Evolutionary conservation across 331 rosid species (phyloP), one percentile per base, ranked within the genome.

Genomic region (Malus hybrid): DNA sequence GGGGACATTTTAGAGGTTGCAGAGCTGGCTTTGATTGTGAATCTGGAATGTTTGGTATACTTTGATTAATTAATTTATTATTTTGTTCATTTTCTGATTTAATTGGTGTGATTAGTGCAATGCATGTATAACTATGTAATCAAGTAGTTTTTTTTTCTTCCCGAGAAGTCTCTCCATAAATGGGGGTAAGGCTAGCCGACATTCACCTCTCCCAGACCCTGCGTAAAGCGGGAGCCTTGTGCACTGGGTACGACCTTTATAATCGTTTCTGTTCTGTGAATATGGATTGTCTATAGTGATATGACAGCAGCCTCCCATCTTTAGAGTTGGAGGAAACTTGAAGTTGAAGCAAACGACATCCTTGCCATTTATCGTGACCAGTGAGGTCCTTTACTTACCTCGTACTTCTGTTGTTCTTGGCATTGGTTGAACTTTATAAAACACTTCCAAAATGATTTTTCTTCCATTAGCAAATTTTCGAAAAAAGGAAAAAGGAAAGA

Each of bases 331-430:
- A 89, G 98, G 86, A 87, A 90, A 61, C 98, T 93, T 77, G 98
- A 94, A 85, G 66, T 84, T 76, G 97, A 94, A 86, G 97, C 98
- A 83, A 94, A 94, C 61, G 97, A 94, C 31, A 87, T 90, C 78
- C 90, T 94, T 86, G 83, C 96, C 14, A 83, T 91, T 75, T 94
- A 94, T 90, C 96, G 97, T 94, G 97, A 91, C 95, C 98, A 94
- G 98, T 94, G 96, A 94, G 98, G 96, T 91, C 89, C 98, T 88
- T 90, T 83, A 85, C 96, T 90, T 90, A 86, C 95, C 83, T 83
- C 86, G 68, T 90, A 89, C 78, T 81, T 80, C 60, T 24, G 14
- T 77, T 75, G 27, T 31, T 46, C 24, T 74, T 59, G 28, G 50
- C 10, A 8, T 29, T 20, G 16, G 10, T 52, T 33, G n/a, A 24